Evolutionary conservation across 331 rosid genomes (phyloP).

Genomic region (Dryas integrifolia): DNA sequence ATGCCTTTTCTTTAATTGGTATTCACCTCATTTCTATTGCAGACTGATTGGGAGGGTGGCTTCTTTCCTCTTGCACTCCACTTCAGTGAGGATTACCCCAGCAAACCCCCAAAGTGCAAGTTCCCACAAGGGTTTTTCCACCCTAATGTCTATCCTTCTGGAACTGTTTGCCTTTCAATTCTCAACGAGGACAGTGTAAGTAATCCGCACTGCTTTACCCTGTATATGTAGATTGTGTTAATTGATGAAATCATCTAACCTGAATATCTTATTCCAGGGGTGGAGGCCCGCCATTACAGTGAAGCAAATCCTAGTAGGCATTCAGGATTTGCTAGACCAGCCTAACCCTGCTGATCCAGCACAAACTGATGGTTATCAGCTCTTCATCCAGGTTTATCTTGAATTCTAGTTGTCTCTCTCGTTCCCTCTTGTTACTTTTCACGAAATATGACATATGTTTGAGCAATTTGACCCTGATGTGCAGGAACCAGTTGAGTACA

Average conservation of each 20-base stretch:
- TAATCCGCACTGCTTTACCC: neutral
- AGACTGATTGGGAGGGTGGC: constrained; percentile 94
- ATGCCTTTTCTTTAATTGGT: neutral
- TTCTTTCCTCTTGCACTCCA: constrained; percentile 64
- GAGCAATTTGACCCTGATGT: constrained; percentile 7
- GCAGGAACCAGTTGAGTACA: constrained; percentile 73
- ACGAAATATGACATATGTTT: neutral
- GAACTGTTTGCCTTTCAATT: constrained; percentile 86
- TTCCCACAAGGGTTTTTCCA: constrained; percentile 79
- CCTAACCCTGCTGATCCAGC: constrained; percentile 89
- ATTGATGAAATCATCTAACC: neutral
- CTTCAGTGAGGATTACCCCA: constrained; percentile 86
- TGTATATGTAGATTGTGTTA: neutral
- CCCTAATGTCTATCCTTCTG: constrained; percentile 86
- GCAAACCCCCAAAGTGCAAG: constrained; percentile 86
- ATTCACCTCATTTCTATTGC: constrained; percentile 19
- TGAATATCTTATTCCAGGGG: constrained; percentile 39
- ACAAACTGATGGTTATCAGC: constrained; percentile 82
- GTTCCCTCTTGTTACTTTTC: neutral
- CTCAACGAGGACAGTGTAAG: constrained; percentile 83
- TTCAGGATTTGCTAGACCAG: constrained; percentile 70
- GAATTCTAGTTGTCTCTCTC: neutral
- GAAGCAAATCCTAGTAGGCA: constrained; percentile 72
- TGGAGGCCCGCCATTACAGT: constrained; percentile 92
- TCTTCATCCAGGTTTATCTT: constrained; percentile 62